phyloP scores from a whole-genome alignment of 2,329 filamentous ascomycete species.

The Diplocarpon mali region DNA sequence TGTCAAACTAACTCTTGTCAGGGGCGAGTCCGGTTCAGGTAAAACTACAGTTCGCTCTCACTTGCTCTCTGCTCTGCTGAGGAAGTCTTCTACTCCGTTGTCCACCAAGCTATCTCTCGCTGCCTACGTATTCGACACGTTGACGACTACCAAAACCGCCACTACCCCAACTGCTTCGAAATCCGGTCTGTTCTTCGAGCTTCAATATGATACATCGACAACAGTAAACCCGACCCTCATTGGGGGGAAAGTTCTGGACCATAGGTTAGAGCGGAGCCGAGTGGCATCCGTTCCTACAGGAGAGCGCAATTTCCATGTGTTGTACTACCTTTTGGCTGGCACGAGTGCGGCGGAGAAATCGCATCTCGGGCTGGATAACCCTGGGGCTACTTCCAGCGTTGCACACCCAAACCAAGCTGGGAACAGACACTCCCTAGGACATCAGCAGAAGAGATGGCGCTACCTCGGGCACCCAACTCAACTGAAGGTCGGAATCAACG shows the following conservation, averaged over 20 bases:
- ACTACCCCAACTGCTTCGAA: conserved; percentile 95
- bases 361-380: conserved; percentile 54
- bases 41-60: conserved; percentile 93
- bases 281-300: conserved; percentile 88
- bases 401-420: conserved; percentile 30
- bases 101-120: conserved; percentile 90
- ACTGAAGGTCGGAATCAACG: conserved; percentile 93
- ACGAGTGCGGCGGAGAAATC: conserved; percentile 84
- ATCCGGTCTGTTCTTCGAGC: conserved; percentile 85
- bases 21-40: conserved; percentile 89
- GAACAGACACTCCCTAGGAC: conserved; percentile 36
- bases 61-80: conserved; percentile 72
- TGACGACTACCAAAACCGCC: conserved; percentile 94
- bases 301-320: conserved; percentile 89
- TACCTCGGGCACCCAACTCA: conserved; percentile 95
- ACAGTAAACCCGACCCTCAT: conserved; percentile 78
- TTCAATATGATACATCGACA: conserved; percentile 89
- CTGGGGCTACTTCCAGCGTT: conserved; percentile 35
- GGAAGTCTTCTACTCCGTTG: conserved; percentile 83
- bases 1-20: conserved; percentile 30
- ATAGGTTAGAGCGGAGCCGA: conserved; percentile 82
- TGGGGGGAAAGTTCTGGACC: conserved; percentile 88
- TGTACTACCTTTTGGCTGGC: conserved; percentile 91
- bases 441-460: conserved; percentile 73
- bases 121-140: conserved; percentile 87